phyloP scores from a whole-genome alignment of 768 basidiomycete species.

The Mycena venus region DNA sequence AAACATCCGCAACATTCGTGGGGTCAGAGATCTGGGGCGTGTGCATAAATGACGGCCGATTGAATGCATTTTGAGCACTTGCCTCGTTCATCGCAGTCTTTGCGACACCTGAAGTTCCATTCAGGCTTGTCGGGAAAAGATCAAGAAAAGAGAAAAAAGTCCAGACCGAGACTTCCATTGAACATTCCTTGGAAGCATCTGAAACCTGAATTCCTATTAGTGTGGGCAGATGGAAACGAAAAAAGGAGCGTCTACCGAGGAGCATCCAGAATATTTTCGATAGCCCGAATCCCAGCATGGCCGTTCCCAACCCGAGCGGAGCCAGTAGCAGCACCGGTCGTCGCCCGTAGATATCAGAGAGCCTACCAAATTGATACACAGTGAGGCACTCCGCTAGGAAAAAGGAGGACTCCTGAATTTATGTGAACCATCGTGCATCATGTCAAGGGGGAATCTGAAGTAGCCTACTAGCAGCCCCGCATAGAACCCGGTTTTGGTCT shows the following conservation, averaged over 20 bases:
- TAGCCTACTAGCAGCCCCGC: too few species aligned
- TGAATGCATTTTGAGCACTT: too few species aligned
- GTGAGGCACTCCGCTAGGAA: conserved; percentile 39
- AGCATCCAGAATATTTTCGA: conserved; percentile 35
- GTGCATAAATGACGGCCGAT: too few species aligned
- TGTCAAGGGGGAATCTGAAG: too few species aligned
- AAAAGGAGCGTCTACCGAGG: neutral
- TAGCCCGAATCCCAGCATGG: conserved; percentile 41
- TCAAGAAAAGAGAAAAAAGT: neutral
- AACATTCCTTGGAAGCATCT: conserved; percentile 25
- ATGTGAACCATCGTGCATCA: conserved; percentile 8
- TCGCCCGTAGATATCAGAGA: conserved; percentile 43
- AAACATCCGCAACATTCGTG: conserved; percentile 18
- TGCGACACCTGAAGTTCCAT: neutral
- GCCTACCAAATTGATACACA: conserved; percentile 38
- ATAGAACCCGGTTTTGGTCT: too few species aligned
- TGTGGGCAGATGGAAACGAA: neutral
- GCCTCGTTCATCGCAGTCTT: conserved; percentile 26
- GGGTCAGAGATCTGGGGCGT: conserved; percentile 22
- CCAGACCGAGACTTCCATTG: conserved; percentile 29
- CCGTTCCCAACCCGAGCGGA: conserved; percentile 33
- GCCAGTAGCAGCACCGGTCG: conserved; percentile 39
- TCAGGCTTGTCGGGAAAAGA: too few species aligned
- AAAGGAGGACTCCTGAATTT: conserved; percentile 40
- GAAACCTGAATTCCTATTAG: neutral